Evolutionary conservation across 352 stramenopile genomes (phyloP).

Genomic region (Globisporangium middletonii): DNA sequence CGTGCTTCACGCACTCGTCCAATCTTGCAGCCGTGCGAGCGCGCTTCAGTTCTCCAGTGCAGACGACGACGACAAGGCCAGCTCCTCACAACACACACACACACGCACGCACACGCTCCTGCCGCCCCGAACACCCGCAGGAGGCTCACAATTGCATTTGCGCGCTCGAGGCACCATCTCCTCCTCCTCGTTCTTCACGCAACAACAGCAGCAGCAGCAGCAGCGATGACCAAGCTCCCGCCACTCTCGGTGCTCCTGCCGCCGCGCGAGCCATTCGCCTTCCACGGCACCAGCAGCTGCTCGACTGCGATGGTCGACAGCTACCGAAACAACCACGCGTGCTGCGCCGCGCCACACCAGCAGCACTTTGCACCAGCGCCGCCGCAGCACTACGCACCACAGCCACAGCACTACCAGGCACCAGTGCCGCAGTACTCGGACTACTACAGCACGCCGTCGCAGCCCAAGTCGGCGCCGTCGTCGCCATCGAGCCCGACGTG

Average conservation of each 20-base stretch:
- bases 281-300: neutral
- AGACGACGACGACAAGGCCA: too few species aligned
- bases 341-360: neutral
- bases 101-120: neutral
- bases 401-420: too few species aligned
- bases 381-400: neutral
- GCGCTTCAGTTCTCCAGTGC: neutral
- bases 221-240: constrained; percentile 9
- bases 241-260: constrained; percentile 13
- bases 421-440: neutral
- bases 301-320: neutral
- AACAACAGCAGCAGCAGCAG: too few species aligned
- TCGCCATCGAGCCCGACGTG: constrained; percentile 9
- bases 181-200: neutral
- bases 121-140: neutral
- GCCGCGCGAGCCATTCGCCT: constrained; percentile 1
- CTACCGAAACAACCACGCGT: neutral
- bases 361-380: neutral
- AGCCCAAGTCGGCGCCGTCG: neutral
- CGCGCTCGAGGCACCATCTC: neutral
- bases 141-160: constrained; percentile 10
- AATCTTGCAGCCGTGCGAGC: neutral
- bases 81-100: neutral
- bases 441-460: neutral
- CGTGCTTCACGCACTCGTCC: neutral